Percentiles rank a stretch among this genome's conserved stretches.
These are phyloP conservation scores for Chaetomium strumarium DNA, from an alignment of 2,329 filamentous ascomycete genomes.

Conservation along the genomic window DNA sequence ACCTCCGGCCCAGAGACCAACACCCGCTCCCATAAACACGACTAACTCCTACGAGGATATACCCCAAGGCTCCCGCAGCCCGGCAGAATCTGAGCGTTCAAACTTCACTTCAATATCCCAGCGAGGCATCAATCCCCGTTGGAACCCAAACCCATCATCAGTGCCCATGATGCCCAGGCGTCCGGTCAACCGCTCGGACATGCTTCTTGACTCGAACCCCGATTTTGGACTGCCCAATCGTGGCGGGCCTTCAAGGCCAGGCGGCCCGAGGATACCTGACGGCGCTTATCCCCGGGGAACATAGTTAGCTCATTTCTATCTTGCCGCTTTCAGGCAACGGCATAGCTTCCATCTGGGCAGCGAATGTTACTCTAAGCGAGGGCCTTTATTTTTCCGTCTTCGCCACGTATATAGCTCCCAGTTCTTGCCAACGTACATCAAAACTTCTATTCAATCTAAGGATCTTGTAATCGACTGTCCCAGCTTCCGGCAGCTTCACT, in stretches of 20 bases:
- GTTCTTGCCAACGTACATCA: constrained; percentile 2
- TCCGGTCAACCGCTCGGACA: constrained; percentile 57
- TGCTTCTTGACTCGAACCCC: constrained; percentile 72
- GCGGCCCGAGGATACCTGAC: constrained; percentile 43
- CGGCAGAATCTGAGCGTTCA: constrained; percentile 70
- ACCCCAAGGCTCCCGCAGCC: constrained; percentile 55
- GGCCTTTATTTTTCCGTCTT: background rate
- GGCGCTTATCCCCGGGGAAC: constrained; percentile 44
- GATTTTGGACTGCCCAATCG: constrained; percentile 68
- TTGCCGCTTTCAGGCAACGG: background rate
- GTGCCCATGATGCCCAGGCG: constrained; percentile 36
- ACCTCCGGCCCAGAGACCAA: constrained; percentile 29
- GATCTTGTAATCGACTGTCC: background rate
- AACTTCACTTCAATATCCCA: constrained; percentile 90
- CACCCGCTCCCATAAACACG: constrained; percentile 25
- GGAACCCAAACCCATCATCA: constrained; percentile 56
- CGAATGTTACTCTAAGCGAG: background rate
- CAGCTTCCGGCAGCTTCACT: background rate
- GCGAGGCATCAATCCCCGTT: constrained; percentile 80
- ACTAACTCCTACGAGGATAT: constrained; percentile 31
- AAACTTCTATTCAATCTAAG: constrained; percentile 2
- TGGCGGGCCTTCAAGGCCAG: constrained; percentile 18
- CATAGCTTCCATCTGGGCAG: background rate
- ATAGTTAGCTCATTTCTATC: background rate
- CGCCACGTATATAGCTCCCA: constrained; percentile 8